phyloP scores from a whole-genome alignment of 768 basidiomycete genomes.

The Leucocoprinus leucothites region DNA sequence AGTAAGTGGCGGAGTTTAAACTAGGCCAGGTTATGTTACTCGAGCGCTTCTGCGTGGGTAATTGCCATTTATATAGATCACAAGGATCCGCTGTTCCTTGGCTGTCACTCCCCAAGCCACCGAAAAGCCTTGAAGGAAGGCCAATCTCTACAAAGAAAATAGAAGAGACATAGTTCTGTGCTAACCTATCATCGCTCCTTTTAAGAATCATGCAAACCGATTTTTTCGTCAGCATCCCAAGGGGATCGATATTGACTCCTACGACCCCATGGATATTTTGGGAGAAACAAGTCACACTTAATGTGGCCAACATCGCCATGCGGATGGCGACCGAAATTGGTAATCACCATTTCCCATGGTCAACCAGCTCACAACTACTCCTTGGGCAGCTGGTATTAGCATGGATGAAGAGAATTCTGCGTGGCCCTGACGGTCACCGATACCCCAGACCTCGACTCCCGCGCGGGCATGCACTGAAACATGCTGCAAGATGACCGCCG shows the following conservation, averaged over 20 bases:
- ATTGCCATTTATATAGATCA: conserved; percentile 27
- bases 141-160: background rate
- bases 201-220: background rate
- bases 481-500: conserved; percentile 2
- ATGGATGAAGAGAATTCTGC: background rate
- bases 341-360: conserved; percentile 9
- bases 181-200: background rate
- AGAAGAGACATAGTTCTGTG: background rate
- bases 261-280: conserved; percentile 13
- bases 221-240: conserved; percentile 5
- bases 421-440: background rate
- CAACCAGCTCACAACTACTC: background rate
- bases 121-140: conserved; percentile 15
- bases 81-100: conserved; percentile 16
- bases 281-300: conserved; percentile 15
- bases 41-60: conserved; percentile 46
- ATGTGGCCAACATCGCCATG: conserved; percentile 13
- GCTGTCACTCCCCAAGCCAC: conserved; percentile 5
- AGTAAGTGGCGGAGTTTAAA: conserved; percentile 45
- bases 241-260: conserved; percentile 9
- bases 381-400: conserved; percentile 2
- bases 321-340: conserved; percentile 13
- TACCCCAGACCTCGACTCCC: background rate
- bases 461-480: conserved; percentile 1
- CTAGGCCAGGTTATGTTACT: conserved; percentile 35